Base-by-base conservation (phyloP, 2,329 filamentous ascomycete species). In the Arachnomyces sp. region DNA sequence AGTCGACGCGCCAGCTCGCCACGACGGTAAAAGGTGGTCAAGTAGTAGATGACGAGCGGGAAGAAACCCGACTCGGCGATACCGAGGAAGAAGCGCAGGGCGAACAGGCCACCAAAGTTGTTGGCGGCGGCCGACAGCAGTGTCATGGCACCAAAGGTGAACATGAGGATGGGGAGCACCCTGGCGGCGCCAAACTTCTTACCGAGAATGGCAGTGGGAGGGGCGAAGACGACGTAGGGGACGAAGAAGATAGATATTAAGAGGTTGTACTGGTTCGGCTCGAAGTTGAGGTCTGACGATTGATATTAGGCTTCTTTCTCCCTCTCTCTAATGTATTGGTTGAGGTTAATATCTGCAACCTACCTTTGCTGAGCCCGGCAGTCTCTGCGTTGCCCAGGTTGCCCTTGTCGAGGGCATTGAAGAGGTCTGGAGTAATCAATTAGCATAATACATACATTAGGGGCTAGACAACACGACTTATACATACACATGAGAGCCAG, bases 161-260 rank as follows among this genome's bases (percentile, higher is more conserved):
- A 71, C 82, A 86, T 86, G 60, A 84, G 73, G 35, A 78, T 58
- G 0, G 81, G 80, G 7, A 87, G 63, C 7, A 82, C 77, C 13
- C 73, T 67, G 41, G 75, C 71, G 0, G 82, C 77, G 0, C 80
- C 80, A 52, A 72, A 82, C 44, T 75, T 79, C 64, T 84, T 86
- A 39, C 81, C 82, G 3, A 83, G 54, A 63, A 86, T 80, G 9
- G 68, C 71, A 30, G 85, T 60, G 2, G 79, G 76, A 0, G 80
- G 80, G 2, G 80, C 82, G 39, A 79, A 82, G 3, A 87, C 54
- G 28, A 86, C 82, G 55, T 83, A 86, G 0, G 83, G 83, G 5
- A 87, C 69, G 60, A 84, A 88, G 68, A 88, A 88, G 47, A 88
- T 78, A 38, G 72, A 74, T 28, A 86, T 61, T 35, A 86, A 73